These are phyloP conservation scores for Liquidambar formosana DNA, from an alignment of 164 flowering plant genomes.

Conservation along the genomic window DNA sequence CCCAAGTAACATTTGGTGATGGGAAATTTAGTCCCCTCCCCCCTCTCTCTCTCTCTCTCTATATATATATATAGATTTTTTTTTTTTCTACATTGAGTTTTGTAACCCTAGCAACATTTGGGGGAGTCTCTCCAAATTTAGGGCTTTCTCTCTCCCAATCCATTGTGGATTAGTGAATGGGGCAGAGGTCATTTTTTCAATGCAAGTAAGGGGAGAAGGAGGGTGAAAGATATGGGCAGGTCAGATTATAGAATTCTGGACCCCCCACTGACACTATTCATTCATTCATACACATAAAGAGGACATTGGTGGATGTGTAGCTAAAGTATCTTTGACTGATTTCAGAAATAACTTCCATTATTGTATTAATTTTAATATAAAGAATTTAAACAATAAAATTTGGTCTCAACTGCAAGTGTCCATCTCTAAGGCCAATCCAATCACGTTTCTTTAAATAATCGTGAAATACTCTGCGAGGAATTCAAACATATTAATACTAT, in stretches of 20 bases:
- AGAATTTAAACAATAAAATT: too few relatives aligned
- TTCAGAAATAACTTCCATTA: not conserved
- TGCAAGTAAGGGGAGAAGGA: not conserved
- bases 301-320: slow-evolving; percentile 15
- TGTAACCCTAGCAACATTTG: not conserved
- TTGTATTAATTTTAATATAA: not conserved
- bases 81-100: not conserved
- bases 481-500: too few relatives aligned
- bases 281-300: slow-evolving; percentile 8
- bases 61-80: not conserved
- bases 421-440: too few relatives aligned
- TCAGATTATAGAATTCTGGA: not conserved
- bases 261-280: slow-evolving; percentile 4
- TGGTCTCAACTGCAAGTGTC: too few relatives aligned
- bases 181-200: not conserved
- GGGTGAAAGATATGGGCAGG: not conserved
- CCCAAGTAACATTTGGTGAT: too few relatives aligned
- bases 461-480: too few relatives aligned
- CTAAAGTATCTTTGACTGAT: slow-evolving; percentile 24
- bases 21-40: too few relatives aligned
- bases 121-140: not conserved
- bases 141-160: not conserved
- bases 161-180: not conserved
- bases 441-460: too few relatives aligned
- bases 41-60: too few relatives aligned